Evolutionary conservation across 2,329 filamentous ascomycete genomes (phyloP), one percentile per base, ranked within the genome.

Genomic region (Mycosphaerella sp.): DNA sequence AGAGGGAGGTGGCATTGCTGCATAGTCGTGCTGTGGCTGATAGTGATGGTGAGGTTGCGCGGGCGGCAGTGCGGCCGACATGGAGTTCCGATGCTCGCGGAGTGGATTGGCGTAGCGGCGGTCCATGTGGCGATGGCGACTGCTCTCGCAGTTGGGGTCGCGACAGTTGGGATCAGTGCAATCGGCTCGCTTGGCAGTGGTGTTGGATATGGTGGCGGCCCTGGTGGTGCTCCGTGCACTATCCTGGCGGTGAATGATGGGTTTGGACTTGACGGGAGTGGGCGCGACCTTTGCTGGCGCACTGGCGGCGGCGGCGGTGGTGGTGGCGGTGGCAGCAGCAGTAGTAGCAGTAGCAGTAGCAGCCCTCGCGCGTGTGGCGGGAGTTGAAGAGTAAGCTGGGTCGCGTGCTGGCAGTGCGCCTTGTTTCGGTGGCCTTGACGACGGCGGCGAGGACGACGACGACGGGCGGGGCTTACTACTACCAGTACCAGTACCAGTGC

Each of bases 361-460:
- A 48, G 46, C 43, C 8, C 45, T 55, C 16, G 45, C 41, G 6
- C 44, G 44, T 21, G 53, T 43, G 12, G 53, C 55, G 41, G 58
- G 58, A 41, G 45, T 53, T 41, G 78, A 81, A 57, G 78, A 81
- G 71, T 82, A 82, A 61, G 79, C 79, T 59, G 79, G 81, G 68
- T 84, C 80, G 68, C 76, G 80, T 60, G 75, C 73, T 63, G 71
- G 70, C 30, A 30, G 27, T n/a, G 45, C 8, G 17, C 21, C 21
- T 21, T 21, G 21, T 21, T 21, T 21, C 21, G 21, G 21, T 6
- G 21, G 21, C 21, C 6, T 21, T 4, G 21, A 21, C 21, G 21
- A 21, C n/a, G n/a, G n/a, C 21, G 21, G 6, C 21, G 21, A n/a
- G 21, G 21, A 21, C 21, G 21, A 21, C n/a, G n/a, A n/a, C 21